A percentile compares a stretch with the other conserved stretches of the same genome.
Evolutionary conservation across 352 stramenopile genomes (phyloP).

Genomic region (Phytophthora fragariae): DNA sequence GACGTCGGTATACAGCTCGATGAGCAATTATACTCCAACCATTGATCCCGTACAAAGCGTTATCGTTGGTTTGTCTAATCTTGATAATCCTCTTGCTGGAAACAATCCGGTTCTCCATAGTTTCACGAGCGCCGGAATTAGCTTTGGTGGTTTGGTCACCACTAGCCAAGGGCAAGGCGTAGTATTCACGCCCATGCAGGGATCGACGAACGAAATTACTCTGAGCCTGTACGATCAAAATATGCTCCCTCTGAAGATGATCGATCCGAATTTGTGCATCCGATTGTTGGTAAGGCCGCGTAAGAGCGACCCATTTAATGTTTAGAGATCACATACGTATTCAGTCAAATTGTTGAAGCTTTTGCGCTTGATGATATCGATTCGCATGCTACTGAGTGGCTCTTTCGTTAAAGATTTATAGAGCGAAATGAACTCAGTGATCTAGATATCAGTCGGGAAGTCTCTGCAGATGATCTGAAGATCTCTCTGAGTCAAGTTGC

Average conservation of each 20-base stretch:
- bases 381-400: slow-evolving; percentile 2
- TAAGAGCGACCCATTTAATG: no score
- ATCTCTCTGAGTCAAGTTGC: not conserved
- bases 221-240: not conserved
- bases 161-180: no score
- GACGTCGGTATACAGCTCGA: no score
- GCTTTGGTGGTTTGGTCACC: no score
- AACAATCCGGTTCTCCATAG: no score
- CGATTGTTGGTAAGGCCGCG: no score
- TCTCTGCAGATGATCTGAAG: not conserved
- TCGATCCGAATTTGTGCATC: slow-evolving; percentile 14
- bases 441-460: not conserved
- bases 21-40: no score
- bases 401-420: slow-evolving; percentile 18
- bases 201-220: not conserved
- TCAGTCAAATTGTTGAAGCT: slow-evolving; percentile 12
- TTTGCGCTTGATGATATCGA: slow-evolving; percentile 16
- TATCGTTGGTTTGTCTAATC: no score
- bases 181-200: no score
- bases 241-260: not conserved
- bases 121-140: no score
- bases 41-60: no score
- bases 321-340: not conserved
- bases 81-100: no score
- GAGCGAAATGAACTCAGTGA: not conserved